Base-by-base conservation (phyloP, 2,329 filamentous ascomycete species). In the Septoria petroselini region DNA sequence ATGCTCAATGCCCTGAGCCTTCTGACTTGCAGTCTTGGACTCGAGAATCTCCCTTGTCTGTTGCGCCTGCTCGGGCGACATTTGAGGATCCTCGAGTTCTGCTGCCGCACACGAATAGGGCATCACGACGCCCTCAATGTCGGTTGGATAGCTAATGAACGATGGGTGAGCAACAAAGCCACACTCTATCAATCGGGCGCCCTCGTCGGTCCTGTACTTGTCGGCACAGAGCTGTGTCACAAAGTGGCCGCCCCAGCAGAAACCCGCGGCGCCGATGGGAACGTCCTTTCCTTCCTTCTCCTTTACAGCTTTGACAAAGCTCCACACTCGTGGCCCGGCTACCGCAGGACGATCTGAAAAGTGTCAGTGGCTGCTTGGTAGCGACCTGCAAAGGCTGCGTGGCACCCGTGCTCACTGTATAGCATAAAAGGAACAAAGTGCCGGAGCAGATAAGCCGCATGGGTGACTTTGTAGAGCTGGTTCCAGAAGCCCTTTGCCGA, bases 101-200 rank as follows among this genome's bases (percentile, higher is more conserved):
- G 63, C 60, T 0, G 65, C 66, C 3, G 68, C 68, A 14, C 63
- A 56, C n/a, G 66, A 67, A 17, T 65, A 62, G 15, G 69, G 68
- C 39, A 65, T 49, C 12, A 58, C 46, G 6, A 69, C 58, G 30
- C 57, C 61, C 45, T 70, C 64, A 19, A 70, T 62, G 42, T 71
- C 68, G 9, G 45, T 48, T 0, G 68, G 67, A 19, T 66, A 64
- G 15, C 45, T 65, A 25, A 70, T 42, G 21, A 57, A 57, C 1
- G 64, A 68, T 2, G 68, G 68, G 50, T 71, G 68, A 4, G 68
- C 68, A 3, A 63, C 62, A 53, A 64, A 70, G 6, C 65, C 64
- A 14, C 60, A 65, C 18, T 67, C 67, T 3, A 67, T 59, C 14
- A 70, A 51, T 5, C 61, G 52, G 25, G 59, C 62, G 12, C 61